These are phyloP conservation scores for Puccinia triticina DNA, from an alignment of 1,284 basidiomycete species.

Conservation along the genomic window DNA sequence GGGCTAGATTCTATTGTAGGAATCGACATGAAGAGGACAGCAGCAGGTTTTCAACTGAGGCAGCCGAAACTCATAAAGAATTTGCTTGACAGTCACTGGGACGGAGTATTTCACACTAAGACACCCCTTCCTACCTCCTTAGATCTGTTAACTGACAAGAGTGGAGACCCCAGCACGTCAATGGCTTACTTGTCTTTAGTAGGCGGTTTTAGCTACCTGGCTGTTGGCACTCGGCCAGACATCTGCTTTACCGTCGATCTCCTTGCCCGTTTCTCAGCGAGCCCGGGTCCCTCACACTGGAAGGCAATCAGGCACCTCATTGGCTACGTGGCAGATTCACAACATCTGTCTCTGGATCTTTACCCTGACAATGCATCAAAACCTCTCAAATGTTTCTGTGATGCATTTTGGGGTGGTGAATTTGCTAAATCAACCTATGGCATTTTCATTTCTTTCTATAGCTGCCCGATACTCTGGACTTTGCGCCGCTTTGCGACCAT, in stretches of 20 bases:
- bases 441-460: background rate
- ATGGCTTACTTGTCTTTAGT: background rate
- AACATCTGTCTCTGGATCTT: background rate
- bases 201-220: background rate
- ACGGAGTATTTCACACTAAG: background rate
- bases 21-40: background rate
- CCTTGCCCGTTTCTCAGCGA: no score
- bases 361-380: background rate
- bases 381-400: background rate
- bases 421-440: background rate
- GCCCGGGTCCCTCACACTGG: no score
- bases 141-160: background rate
- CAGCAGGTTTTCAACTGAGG: background rate
- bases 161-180: background rate
- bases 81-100: background rate
- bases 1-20: background rate
- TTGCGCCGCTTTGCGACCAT: background rate
- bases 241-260: background rate
- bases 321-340: background rate
- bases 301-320: no score
- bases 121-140: background rate
- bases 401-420: background rate
- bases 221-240: background rate
- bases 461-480: background rate
- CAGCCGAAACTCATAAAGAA: conserved; percentile 6